phyloP scores from a whole-genome alignment of 108 stramenopile species.

The Cyclotella baltica region DNA sequence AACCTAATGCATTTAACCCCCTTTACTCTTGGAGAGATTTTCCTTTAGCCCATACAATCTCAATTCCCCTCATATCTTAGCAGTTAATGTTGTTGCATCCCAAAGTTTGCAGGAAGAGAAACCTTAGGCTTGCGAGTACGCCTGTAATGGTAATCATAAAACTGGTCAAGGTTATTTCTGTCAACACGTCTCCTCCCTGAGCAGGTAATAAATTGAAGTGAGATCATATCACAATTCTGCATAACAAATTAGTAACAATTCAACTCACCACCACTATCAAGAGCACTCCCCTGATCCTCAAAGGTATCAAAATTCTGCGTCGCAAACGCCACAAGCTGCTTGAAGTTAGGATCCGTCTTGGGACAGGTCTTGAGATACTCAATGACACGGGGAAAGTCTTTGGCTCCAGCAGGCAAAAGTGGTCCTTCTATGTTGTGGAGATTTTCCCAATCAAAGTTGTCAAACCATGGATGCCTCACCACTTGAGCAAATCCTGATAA shows the following conservation, averaged over 20 bases:
- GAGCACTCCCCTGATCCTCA: slow-evolving; percentile 83
- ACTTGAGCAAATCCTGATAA: slow-evolving; percentile 76
- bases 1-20: neutral
- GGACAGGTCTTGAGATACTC: slow-evolving; percentile 92
- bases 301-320: slow-evolving; percentile 95
- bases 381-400: slow-evolving; percentile 81
- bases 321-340: slow-evolving; percentile 75
- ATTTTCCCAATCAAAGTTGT: slow-evolving; percentile 88
- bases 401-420: slow-evolving; percentile 80
- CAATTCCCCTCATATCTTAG: neutral
- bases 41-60: neutral
- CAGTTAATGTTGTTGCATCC: neutral
- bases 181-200: slow-evolving; percentile 52
- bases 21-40: neutral
- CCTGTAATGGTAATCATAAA: slow-evolving; percentile 89
- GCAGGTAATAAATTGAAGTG: no score
- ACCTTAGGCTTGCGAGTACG: slow-evolving; percentile 86
- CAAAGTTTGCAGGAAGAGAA: slow-evolving; percentile 44
- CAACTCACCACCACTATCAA: slow-evolving; percentile 61
- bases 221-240: neutral
- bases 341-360: slow-evolving; percentile 83
- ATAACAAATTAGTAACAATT: neutral
- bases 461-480: slow-evolving; percentile 91
- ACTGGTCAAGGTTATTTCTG: slow-evolving; percentile 81
- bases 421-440: slow-evolving; percentile 78